phyloP scores from a whole-genome alignment of 1,284 basidiomycete genomes.

The Ceratobasidium papillatum region DNA sequence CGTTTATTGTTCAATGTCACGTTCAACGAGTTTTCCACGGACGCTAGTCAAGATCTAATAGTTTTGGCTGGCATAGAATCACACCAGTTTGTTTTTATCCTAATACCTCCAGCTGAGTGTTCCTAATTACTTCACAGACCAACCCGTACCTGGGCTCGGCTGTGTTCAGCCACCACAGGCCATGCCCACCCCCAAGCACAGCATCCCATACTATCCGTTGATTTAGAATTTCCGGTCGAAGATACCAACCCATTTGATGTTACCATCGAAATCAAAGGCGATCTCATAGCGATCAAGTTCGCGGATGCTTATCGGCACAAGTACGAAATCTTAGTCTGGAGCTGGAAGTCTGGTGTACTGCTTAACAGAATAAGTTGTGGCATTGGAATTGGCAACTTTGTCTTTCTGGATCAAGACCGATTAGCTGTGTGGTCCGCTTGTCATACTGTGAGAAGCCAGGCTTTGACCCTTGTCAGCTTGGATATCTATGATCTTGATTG shows the following conservation, averaged over 20 bases:
- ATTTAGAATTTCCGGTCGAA: background rate
- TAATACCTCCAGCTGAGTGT: background rate
- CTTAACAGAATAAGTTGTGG: slow-evolving; percentile 2
- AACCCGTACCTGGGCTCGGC: background rate
- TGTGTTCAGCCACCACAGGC: background rate
- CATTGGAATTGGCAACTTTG: slow-evolving; percentile 2
- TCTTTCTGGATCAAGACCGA: background rate
- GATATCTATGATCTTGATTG: slow-evolving; percentile 7
- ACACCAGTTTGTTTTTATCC: background rate
- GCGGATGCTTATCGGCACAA: background rate
- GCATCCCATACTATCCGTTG: background rate
- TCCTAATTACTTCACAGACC: background rate
- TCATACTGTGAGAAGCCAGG: no score
- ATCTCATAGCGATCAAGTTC: slow-evolving; percentile 9
- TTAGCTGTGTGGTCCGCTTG: slow-evolving; percentile 1
- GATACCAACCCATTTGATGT: background rate
- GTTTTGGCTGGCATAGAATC: background rate
- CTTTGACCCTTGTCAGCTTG: background rate
- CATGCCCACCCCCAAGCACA: background rate
- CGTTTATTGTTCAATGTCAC: background rate
- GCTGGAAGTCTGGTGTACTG: slow-evolving; percentile 8
- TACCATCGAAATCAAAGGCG: slow-evolving; percentile 7
- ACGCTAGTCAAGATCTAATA: background rate
- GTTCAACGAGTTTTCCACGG: background rate
- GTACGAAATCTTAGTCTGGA: slow-evolving; percentile 32